phyloP scores from a whole-genome alignment of 1,139 yeast species.

The Saccharomycopsis crataegensis region DNA sequence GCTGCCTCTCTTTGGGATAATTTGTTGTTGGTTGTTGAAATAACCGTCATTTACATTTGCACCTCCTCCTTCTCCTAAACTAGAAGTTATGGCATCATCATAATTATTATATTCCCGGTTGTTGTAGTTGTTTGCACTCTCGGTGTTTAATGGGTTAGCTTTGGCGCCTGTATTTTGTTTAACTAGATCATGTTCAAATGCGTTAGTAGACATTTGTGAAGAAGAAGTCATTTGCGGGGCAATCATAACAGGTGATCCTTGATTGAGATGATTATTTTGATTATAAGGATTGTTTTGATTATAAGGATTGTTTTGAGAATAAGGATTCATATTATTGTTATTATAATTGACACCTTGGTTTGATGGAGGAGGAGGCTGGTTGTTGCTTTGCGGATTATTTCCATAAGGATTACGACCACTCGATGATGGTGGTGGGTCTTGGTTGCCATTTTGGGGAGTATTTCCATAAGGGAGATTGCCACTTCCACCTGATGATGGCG shows the following conservation, averaged over 20 bases:
- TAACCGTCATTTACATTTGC: slow-evolving; percentile 48
- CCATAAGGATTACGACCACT: neutral
- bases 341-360: neutral
- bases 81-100: slow-evolving; percentile 16
- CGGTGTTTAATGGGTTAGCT: slow-evolving; percentile 1
- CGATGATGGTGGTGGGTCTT: neutral
- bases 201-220: slow-evolving; percentile 7
- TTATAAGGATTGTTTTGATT: neutral
- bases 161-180: slow-evolving; percentile 13
- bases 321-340: slow-evolving; percentile 2
- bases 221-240: slow-evolving; percentile 9
- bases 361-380: neutral
- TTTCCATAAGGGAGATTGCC: neutral
- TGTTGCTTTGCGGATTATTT: neutral
- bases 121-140: slow-evolving; percentile 4
- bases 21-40: slow-evolving; percentile 33
- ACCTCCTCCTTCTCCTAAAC: slow-evolving; percentile 28
- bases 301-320: neutral
- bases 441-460: neutral
- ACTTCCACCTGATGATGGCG: neutral
- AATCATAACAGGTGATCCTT: neutral
- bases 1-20: neutral
- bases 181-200: slow-evolving; percentile 16
- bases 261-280: neutral
- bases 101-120: slow-evolving; percentile 10